Conservation (phyloP, 1,284 basidiomycete species). For the Sparassis latifolia region DNA sequence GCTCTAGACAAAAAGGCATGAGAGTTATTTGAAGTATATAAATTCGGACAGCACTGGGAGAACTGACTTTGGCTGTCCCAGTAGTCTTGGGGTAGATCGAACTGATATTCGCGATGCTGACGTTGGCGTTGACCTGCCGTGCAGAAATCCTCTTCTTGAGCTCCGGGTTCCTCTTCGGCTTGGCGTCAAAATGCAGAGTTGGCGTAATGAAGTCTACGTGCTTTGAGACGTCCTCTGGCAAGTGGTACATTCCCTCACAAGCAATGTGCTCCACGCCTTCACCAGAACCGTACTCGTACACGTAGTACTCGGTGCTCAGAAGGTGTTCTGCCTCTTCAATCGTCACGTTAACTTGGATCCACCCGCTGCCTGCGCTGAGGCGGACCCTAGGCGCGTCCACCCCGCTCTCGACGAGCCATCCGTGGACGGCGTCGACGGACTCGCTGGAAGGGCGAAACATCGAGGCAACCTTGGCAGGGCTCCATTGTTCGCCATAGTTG, state of each 20-base stretch:
- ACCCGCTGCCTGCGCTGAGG: slow-evolving; percentile 29
- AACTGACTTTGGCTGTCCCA: background rate
- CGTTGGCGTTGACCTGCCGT: too few species aligned
- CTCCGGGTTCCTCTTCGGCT: slow-evolving; percentile 11
- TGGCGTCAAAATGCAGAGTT: slow-evolving; percentile 37
- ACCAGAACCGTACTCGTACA: slow-evolving; percentile 37
- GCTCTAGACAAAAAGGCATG: background rate
- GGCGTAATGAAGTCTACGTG: slow-evolving; percentile 43
- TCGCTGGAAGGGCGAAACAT: slow-evolving; percentile 38
- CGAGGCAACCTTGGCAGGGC: slow-evolving; percentile 26
- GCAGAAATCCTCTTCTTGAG: too few species aligned
- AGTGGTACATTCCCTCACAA: slow-evolving; percentile 33
- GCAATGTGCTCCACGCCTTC: slow-evolving; percentile 19
- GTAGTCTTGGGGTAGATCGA: slow-evolving; percentile 6
- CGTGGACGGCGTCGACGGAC: slow-evolving; percentile 31
- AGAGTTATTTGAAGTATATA: background rate
- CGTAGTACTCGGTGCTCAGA: slow-evolving; percentile 37
- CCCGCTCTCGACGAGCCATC: slow-evolving; percentile 34
- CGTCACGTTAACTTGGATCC: slow-evolving; percentile 38
- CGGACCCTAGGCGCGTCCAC: slow-evolving; percentile 25
- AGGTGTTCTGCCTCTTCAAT: slow-evolving; percentile 38
- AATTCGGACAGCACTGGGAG: background rate
- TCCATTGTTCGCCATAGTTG: slow-evolving; percentile 38
- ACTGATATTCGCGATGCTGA: too few species aligned
- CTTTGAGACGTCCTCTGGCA: slow-evolving; percentile 35